Base-by-base conservation (phyloP, 768 basidiomycete species). In the Brasilioporus rufonigricans region DNA sequence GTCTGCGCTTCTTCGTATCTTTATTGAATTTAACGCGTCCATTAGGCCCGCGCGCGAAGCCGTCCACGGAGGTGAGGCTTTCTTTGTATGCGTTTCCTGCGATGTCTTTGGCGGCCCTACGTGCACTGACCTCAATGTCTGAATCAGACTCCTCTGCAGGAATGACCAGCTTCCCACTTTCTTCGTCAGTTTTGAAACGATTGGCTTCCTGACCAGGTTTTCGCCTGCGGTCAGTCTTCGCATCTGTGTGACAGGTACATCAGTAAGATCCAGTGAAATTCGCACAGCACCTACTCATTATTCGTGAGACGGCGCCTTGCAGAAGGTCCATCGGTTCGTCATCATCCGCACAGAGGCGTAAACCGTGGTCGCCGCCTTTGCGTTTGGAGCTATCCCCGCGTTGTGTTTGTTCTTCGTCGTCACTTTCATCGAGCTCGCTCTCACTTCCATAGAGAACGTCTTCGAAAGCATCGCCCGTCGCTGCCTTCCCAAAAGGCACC, bases 401-500 rank as follows among this genome's bases (percentile, higher is more conserved):
- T n/a, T 27, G 55, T 18, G 60, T 56, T 33, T 60, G 63, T 29
- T 74, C 77, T 50, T 89, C 85, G 41, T 83, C 82, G 39, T 87
- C 86, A 57, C 81, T 83, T 58, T 86, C 86, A 3, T 85, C 88
- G 31, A 88, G 72, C 65, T 98, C 95, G 61, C 91, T 93, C 66
- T 98, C 97, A 65, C 93, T 96, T 39, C 94, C 95, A 68, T 98
- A 98, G 26, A 99, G 76, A 0, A 98, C 92, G 65, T 99, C 95
- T 68, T 99, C 95, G 60, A 98, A 99, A 0, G 95, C 94, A 67
- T 94, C 89, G 16, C 93, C 91, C 33, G 83, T 77, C 6, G 77
- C 76, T 18, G 76, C 76, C 65, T 84, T 84, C 18, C 65, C 65
- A 27, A 72, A 72, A 44, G 74, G 74, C 46, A 62, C 72, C 84